Conservation (phyloP, 2,329 filamentous ascomycete species). For the Fusarium nygamai region DNA sequence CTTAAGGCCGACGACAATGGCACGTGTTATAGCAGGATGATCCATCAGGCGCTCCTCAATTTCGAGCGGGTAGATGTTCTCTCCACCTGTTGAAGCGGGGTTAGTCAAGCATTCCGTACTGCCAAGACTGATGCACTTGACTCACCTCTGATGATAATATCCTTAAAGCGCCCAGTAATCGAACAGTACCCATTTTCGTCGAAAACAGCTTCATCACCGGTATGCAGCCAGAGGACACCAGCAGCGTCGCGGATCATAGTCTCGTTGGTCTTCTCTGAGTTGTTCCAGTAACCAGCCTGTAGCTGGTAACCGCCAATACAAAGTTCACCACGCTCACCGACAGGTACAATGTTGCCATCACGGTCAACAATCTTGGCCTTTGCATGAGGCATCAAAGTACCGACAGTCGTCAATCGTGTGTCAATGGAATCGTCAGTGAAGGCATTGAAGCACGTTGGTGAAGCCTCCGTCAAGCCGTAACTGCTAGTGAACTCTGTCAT, state of each 20-base stretch:
- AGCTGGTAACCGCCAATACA: constrained; percentile 83
- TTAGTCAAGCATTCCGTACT: constrained; percentile 37
- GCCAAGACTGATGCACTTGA: neutral
- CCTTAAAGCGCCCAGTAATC: constrained; percentile 81
- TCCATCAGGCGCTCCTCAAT: constrained; percentile 77
- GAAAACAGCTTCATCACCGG: constrained; percentile 75
- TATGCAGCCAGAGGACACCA: constrained; percentile 70
- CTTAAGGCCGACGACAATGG: constrained; percentile 75
- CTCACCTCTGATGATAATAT: constrained; percentile 78
- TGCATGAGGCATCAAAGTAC: constrained; percentile 78
- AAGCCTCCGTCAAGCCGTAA: constrained; percentile 80
- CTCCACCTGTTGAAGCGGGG: constrained; percentile 62
- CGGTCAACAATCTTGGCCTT: constrained; percentile 81
- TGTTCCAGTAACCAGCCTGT: constrained; percentile 74
- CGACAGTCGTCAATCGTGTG: constrained; percentile 75
- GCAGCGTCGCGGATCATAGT: constrained; percentile 63
- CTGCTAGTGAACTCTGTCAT: constrained; percentile 79
- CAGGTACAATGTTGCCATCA: constrained; percentile 70
- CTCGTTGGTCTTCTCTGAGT: constrained; percentile 76
- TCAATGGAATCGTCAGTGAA: constrained; percentile 77
- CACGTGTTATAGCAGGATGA: constrained; percentile 70
- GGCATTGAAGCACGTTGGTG: constrained; percentile 83
- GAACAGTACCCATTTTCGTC: constrained; percentile 75
- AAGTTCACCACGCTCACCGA: constrained; percentile 76
- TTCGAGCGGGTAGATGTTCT: constrained; percentile 79